phyloP scores from a whole-genome alignment of 371 early-diverging fungal species.

The Phascolomyces articulosus region DNA sequence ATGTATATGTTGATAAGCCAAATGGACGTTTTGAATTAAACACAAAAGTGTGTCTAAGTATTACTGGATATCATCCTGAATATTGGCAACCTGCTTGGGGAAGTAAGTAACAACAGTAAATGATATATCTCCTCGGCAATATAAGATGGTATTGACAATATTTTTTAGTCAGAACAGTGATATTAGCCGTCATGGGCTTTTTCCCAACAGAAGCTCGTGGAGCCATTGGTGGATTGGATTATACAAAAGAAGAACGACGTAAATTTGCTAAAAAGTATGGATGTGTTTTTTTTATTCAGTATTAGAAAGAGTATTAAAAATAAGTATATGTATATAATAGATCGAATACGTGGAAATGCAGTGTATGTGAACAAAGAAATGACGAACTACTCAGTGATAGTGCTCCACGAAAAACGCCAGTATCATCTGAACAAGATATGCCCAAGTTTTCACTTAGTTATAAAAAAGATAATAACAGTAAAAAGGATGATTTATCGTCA shows the following conservation, averaged over 20 bases:
- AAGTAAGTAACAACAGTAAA: constrained; percentile 38
- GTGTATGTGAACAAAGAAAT: constrained; percentile 26
- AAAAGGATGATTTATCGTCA: not conserved
- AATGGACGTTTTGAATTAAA: constrained; percentile 90
- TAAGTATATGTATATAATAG: constrained; percentile 7
- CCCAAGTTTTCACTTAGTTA: constrained; percentile 27
- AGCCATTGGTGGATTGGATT: constrained; percentile 87
- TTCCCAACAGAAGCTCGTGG: constrained; percentile 76
- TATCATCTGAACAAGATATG: constrained; percentile 10
- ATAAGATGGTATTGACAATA: not conserved
- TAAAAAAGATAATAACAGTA: constrained; percentile 4
- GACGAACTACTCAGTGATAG: constrained; percentile 28
- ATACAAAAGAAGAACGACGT: constrained; percentile 67
- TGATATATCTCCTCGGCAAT: not conserved
- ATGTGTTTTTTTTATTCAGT: not conserved
- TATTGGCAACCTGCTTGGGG: constrained; percentile 96
- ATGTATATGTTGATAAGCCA: constrained; percentile 43
- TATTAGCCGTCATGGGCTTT: constrained; percentile 84
- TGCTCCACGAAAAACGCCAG: constrained; percentile 9
- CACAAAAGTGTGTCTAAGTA: constrained; percentile 92
- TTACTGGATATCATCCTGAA: constrained; percentile 93
- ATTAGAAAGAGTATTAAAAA: not conserved
- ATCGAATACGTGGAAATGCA: constrained; percentile 35
- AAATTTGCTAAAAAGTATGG: constrained; percentile 62
- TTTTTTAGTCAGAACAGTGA: constrained; percentile 75